phyloP scores from a whole-genome alignment of 2,329 filamentous ascomycete genomes.

The Botryosphaeria dothidea region DNA sequence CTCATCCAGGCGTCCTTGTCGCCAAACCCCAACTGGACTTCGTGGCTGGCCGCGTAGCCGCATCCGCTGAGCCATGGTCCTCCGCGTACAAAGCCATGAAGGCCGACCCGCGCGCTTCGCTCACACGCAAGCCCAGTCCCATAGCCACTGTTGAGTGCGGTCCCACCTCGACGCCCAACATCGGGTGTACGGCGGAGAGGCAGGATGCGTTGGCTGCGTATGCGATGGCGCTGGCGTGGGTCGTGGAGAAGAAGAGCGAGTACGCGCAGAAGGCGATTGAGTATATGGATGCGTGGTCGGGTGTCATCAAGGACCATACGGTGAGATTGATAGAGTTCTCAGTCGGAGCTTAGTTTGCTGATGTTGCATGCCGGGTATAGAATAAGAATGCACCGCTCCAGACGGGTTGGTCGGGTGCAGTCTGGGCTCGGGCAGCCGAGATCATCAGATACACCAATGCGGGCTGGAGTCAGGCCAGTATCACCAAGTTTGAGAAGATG shows the following conservation, averaged over 20 bases:
- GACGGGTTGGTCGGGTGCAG: not conserved
- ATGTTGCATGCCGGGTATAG: not conserved
- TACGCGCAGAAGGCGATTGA: not conserved
- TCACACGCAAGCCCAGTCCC: not conserved
- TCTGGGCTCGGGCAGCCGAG: not conserved
- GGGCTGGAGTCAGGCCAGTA: not conserved
- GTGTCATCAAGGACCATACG: not conserved
- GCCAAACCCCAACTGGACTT: not conserved
- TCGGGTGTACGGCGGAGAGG: not conserved
- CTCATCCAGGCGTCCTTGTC: not conserved
- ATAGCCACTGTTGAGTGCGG: not conserved
- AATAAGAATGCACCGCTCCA: not conserved
- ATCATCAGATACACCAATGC: not conserved
- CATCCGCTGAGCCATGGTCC: not conserved
- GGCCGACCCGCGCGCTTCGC: not conserved
- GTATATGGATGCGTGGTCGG: not conserved
- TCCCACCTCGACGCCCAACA: not conserved
- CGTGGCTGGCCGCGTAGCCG: not conserved
- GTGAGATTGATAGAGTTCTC: not conserved
- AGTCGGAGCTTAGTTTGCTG: not conserved
- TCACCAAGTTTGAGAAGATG: not conserved
- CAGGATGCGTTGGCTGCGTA: not conserved
- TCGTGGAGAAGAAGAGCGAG: not conserved
- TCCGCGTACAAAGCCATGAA: not conserved
- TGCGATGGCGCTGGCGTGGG: not conserved